These are phyloP conservation scores for Barnettozyma sp. DNA, from an alignment of 805 yeast species.

Conservation along the genomic window DNA sequence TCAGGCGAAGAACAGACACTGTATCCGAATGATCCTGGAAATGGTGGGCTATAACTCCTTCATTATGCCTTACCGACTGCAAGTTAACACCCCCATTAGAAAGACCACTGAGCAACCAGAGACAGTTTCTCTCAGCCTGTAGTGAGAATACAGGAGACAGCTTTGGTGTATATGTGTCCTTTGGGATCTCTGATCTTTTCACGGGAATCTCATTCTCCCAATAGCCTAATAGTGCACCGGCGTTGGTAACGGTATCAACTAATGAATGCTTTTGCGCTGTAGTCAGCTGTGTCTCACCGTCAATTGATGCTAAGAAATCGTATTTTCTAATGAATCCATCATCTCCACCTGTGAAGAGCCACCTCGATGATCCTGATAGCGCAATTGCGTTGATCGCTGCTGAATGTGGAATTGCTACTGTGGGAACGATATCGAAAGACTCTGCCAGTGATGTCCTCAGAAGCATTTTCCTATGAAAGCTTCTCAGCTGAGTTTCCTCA, in stretches of 20 bases:
- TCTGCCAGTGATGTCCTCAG: conserved; percentile 45
- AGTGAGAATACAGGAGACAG: conserved; percentile 83
- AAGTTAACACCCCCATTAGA: conserved; percentile 79
- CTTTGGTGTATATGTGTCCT: conserved; percentile 42
- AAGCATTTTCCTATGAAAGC: conserved; percentile 28
- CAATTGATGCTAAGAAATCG: conserved; percentile 78
- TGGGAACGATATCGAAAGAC: conserved; percentile 68
- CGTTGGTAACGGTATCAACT: conserved; percentile 78
- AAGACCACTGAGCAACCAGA: conserved; percentile 81
- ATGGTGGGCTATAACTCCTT: conserved; percentile 76
- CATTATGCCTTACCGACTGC: conserved; percentile 75
- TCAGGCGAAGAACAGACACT: conserved; percentile 64
- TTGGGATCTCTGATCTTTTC: conserved; percentile 32
- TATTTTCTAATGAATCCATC: conserved; percentile 91
- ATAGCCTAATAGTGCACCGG: conserved; percentile 75
- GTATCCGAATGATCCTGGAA: conserved; percentile 67
- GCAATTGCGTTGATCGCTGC: conserved; percentile 73
- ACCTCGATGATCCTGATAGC: conserved; percentile 71
- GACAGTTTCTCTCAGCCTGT: conserved; percentile 75
- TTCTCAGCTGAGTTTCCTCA: conserved; percentile 12
- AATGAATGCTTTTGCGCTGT: conserved; percentile 86
- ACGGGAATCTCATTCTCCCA: conserved; percentile 97
- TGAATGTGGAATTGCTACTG: conserved; percentile 82
- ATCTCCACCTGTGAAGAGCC: conserved; percentile 91
- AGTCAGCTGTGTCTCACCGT: conserved; percentile 81